Evolutionary conservation across 208 protist species (phyloP).

Genomic region (Leishmania tropica): DNA sequence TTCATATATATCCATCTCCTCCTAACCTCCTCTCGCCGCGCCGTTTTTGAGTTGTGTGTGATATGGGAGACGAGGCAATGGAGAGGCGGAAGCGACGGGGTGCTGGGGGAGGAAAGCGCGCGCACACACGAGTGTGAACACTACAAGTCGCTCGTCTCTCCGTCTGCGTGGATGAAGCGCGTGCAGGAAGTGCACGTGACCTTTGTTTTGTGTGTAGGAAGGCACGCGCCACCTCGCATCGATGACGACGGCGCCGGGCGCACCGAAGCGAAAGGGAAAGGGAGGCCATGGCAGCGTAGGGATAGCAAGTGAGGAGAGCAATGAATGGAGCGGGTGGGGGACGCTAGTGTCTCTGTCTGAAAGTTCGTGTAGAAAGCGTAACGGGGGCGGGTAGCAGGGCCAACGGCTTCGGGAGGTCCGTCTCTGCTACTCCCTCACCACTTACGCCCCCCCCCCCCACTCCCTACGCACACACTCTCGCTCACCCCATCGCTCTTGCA

Average conservation of each 20-base stretch:
- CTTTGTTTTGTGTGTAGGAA: background rate
- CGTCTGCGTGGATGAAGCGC: background rate
- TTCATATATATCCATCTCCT: background rate
- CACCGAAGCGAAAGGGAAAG: background rate
- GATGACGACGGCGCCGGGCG: background rate
- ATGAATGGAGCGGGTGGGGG: background rate
- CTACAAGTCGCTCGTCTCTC: background rate
- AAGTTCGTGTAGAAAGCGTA: background rate
- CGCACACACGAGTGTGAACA: background rate
- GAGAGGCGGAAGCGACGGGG: background rate
- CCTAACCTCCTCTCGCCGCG: background rate
- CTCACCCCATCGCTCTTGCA: no score
- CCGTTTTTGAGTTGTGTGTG: background rate
- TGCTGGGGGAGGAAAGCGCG: background rate
- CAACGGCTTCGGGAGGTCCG: background rate
- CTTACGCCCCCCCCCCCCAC: background rate
- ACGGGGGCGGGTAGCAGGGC: background rate
- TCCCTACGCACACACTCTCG: no score
- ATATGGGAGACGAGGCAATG: background rate
- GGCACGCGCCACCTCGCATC: background rate
- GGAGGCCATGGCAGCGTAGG: background rate
- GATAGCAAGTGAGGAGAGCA: background rate
- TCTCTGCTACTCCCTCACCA: background rate
- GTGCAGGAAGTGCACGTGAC: background rate
- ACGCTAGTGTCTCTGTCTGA: background rate